Evolutionary conservation across 1,139 yeast genomes (phyloP), one percentile per base, ranked within the genome.

Genomic region (Diutina rugosa): DNA sequence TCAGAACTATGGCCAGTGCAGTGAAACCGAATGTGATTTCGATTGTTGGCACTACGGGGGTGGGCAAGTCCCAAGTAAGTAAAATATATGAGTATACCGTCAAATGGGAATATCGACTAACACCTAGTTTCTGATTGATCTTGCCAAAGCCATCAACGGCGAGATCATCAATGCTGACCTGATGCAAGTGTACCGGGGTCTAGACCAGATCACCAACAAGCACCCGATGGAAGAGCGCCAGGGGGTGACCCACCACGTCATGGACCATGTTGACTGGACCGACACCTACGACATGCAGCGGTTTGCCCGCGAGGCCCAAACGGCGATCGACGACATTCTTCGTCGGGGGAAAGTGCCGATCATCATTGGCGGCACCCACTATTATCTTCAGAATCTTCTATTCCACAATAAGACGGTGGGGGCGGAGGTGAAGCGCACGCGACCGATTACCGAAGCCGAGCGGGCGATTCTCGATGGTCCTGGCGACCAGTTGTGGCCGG

Each of bases 31-130:
- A 69, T 58, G 67, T 89, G 10, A 77, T 88, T 38, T 82, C 89
- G 35, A 82, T 89, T n/a, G 88, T 89, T 7, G 99, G 99, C 0
- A 91, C 97, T 46, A 93, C 99, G 0, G 99, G 99, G 0, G 98
- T 90, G n/a, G 99, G 99, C 0, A 93, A 93, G 66, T 91, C 97
- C 0, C 89, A 90, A 64, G 78, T 83, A 64, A 67, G 82, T 63
- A 12, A 7, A n/a, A 41, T 29, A 5, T 30, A 28, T 8, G 14
- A 29, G 46, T 18, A 45, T 18, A 30, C 6, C 18, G 52, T 57
- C 52, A 16, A 14, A 26, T 51, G 16, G 26, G 30, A 45, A 29
- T 46, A 46, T 29, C 45, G 35, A 21, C 8, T n/a, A 28, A 16
- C 18, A 54, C 14, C 56, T 44, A 80, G 79, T 79, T 86, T 60